A percentile compares a stretch with the other conserved stretches of the same genome.
Conservation (phyloP, 2,329 filamentous ascomycete species). For the Hypoxylon sp. region DNA sequence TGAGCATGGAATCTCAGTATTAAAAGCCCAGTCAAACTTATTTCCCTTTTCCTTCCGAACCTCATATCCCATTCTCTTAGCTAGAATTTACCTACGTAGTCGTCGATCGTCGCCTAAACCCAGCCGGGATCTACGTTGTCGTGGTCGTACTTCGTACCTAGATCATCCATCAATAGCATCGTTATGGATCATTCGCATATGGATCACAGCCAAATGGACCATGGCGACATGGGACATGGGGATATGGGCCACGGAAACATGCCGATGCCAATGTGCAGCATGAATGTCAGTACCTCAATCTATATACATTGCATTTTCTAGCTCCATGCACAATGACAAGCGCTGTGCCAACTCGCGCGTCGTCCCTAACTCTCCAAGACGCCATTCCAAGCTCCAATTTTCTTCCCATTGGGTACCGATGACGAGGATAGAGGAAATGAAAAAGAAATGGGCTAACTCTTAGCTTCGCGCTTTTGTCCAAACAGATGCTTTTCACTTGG, state of each 20-base stretch:
- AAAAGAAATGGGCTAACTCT: conserved; percentile 28
- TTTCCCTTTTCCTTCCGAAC: neutral
- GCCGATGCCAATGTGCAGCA: conserved; percentile 76
- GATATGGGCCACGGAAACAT: conserved; percentile 68
- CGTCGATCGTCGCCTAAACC: conserved; percentile 5
- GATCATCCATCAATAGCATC: conserved; percentile 17
- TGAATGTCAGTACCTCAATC: conserved; percentile 77
- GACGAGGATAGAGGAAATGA: neutral
- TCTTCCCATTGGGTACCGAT: conserved; percentile 33
- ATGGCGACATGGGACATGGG: conserved; percentile 69
- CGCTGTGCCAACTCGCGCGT: conserved; percentile 24
- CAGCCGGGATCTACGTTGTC: neutral
- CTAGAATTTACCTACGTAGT: neutral
- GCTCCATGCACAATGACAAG: conserved; percentile 19
- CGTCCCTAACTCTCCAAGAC: conserved; percentile 15
- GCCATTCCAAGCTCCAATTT: neutral
- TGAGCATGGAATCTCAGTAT: neutral
- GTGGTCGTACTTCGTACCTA: conserved; percentile 18
- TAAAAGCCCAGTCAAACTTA: conserved; percentile 5
- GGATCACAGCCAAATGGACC: conserved; percentile 64
- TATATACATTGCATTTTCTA: conserved; percentile 16
- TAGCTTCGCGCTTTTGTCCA: conserved; percentile 10
- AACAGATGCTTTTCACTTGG: conserved; percentile 98
- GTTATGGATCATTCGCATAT: conserved; percentile 61
- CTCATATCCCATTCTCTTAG: neutral